Evolutionary conservation across 1,284 basidiomycete genomes (phyloP).

Genomic region (Sanghuangporus baumii): DNA sequence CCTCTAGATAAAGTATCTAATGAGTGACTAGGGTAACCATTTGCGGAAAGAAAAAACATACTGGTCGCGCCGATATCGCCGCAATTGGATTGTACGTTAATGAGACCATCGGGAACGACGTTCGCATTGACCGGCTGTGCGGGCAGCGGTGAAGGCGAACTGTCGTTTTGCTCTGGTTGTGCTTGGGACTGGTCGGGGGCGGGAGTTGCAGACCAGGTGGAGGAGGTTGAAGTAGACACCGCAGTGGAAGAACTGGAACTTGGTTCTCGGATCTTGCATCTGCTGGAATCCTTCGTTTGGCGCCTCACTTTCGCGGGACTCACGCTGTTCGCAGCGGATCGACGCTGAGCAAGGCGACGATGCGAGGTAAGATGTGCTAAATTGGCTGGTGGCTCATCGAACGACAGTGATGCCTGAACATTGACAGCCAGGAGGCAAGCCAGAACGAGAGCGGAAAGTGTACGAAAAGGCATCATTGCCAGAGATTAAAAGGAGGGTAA

Average conservation of each 20-base stretch:
- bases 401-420: constrained; percentile 10
- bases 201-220: not conserved
- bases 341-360: constrained; percentile 5
- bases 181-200: not conserved
- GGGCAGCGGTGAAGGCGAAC: not conserved
- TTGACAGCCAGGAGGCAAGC: constrained; percentile 1
- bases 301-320: constrained; percentile 4
- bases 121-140: not conserved
- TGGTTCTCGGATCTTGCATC: constrained; percentile 5
- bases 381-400: not conserved
- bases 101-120: constrained; percentile 1
- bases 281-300: not conserved
- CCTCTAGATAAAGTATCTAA: constrained; percentile 28
- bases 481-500: constrained; percentile 1
- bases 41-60: constrained; percentile 25
- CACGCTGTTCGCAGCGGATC: not conserved
- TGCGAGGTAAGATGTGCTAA: not conserved
- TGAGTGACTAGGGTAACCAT: not conserved
- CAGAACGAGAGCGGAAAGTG: constrained; percentile 7
- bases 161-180: not conserved
- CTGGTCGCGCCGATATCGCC: constrained; percentile 42
- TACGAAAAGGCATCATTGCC: constrained; percentile 11
- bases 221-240: not conserved
- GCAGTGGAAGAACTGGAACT: not conserved
- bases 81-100: constrained; percentile 29